Evolutionary conservation across 805 yeast genomes (phyloP), one percentile per base, ranked within the genome.

Genomic region (Pichia californica): DNA sequence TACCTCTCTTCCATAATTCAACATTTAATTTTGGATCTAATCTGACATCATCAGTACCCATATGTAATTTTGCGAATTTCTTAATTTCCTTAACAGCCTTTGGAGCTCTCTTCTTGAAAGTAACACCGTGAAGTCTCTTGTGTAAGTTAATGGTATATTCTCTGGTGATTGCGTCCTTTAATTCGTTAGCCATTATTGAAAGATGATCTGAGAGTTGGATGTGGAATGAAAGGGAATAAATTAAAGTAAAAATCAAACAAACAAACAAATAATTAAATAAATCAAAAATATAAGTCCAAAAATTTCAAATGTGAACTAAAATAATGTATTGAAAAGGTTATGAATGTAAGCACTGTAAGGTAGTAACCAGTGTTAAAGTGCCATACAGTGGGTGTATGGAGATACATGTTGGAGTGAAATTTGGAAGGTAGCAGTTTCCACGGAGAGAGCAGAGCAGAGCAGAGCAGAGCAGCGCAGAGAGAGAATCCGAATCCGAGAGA

Each of bases 41-140:
- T 81, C 99, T 93, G 73, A 93, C 98, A 72, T 93, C 99, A 57
- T 84, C 74, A 66, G 99, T 93, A 71, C 98, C 98, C 93, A 93
- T 88, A 85, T 91, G 97, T 78, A 87, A 81, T 71, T 86, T 80
- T 69, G 98, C 97, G 71, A 93, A 93, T 77, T 86, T 88, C 82
- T 88, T 91, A 79, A 93, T 89, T 76, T 88, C 99, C 86, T 88
- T 93, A 77, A 91, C 93, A 66, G 99, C 99, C 71, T 78, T 87
- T 77, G 99, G 99, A 68, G 99, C 99, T 80, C 97, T 88, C 85
- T 85, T 86, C 83, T 93, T 93, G 96, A 91, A 93, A 76, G 88
- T 85, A 63, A 83, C 89, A 80, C 98, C 98, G 77, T 87, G 95
- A 71, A 88, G 85, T 79, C 98, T 88, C 77, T 88, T 91, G 95